Base-by-base conservation (phyloP, 1,139 yeast genomes). In the Diutina ranongensis region DNA sequence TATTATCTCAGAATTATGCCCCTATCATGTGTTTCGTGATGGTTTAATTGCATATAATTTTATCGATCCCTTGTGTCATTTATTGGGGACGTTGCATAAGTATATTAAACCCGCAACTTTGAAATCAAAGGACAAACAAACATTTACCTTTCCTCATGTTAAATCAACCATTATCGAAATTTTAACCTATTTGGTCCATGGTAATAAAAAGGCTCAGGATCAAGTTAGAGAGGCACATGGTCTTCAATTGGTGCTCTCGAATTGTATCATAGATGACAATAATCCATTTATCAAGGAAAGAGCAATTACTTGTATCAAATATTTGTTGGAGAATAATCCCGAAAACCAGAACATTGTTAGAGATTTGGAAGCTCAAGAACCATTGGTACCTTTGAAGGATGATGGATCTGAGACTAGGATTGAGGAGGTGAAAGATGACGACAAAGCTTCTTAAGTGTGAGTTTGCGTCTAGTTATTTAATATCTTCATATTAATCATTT, bases 211-310 rank as follows among this genome's bases (percentile, higher is more conserved):
- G 2, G 72, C 76, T 2, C 97, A 89, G 57, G 92, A 89, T 49
- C 58, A 64, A 44, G 69, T 85, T 22, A 68, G 97, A 44, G 73
- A 73, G 35, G 55, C 69, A 1, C 86, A 83, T 46, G 95, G 89
- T 0, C 60, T 92, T 9, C 83, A 79, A 47, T 61, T 86, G 19
- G 71, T 89, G 0, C 65, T 92, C 22, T 84, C 94, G 2, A 84
- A 81, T 53, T 88, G 97, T 63, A 75, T 83, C 36, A 80, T 92
- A 44, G 98, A 92, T 59, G 82, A 80, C 45, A 79, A 83, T 56
- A 94, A 92, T 55, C 97, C 97, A 0, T 88, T 72, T 56, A 82
- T 92, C 49, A 83, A 86, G 51, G 98, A 92, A 57, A 68, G 94
- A 49, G 76, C 95, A 1, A 83, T 92, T 32, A 63, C 89, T 12